A percentile compares a stretch with the other conserved stretches of the same genome.
These are phyloP conservation scores for Ceratobasidium sp. DNA, from an alignment of 1,284 basidiomycete genomes.

Conservation along the genomic window DNA sequence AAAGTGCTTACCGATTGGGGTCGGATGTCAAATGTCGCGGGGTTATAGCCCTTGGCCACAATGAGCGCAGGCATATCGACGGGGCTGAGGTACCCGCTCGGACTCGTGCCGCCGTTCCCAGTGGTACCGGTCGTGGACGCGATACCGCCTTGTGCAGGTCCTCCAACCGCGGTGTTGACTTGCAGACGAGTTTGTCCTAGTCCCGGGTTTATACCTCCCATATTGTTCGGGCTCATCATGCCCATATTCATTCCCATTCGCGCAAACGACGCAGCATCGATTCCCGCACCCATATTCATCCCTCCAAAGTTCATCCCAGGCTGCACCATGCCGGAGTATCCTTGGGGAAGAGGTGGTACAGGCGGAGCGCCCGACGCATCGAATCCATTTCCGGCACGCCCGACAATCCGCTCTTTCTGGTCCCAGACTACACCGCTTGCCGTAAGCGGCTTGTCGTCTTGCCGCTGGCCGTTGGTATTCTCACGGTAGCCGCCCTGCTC, in stretches of 20 bases:
- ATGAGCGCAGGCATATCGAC: constrained; percentile 90
- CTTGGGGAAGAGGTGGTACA: constrained; percentile 77
- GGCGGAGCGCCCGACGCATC: constrained; percentile 64
- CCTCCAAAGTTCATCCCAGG: constrained; percentile 31
- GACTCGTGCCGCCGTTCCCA: constrained; percentile 54
- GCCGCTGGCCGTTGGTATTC: constrained; percentile 44
- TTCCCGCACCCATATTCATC: constrained; percentile 34
- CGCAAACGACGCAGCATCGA: constrained; percentile 30
- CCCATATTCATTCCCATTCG: constrained; percentile 41
- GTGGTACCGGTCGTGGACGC: constrained; percentile 55
- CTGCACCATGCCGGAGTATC: constrained; percentile 70
- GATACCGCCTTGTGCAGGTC: constrained; percentile 56
- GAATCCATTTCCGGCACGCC: constrained; percentile 59
- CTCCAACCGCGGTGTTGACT: constrained; percentile 36
- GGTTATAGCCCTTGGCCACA: constrained; percentile 91
- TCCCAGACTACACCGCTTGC: constrained; percentile 68
- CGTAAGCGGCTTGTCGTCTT: constrained; percentile 60
- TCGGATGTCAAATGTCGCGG: constrained; percentile 83
- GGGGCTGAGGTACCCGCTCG: constrained; percentile 66
- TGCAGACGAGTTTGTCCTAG: constrained; percentile 28
- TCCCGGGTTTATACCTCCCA: constrained; percentile 19
- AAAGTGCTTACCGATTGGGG: constrained; percentile 75
- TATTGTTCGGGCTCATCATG: constrained; percentile 19
- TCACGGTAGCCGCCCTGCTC: constrained; percentile 55
- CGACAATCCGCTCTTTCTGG: constrained; percentile 70